A percentile compares a stretch with the other conserved stretches of the same genome.
Conservation (phyloP, 306 rosid genomes). For the Crotalaria pallida region DNA sequence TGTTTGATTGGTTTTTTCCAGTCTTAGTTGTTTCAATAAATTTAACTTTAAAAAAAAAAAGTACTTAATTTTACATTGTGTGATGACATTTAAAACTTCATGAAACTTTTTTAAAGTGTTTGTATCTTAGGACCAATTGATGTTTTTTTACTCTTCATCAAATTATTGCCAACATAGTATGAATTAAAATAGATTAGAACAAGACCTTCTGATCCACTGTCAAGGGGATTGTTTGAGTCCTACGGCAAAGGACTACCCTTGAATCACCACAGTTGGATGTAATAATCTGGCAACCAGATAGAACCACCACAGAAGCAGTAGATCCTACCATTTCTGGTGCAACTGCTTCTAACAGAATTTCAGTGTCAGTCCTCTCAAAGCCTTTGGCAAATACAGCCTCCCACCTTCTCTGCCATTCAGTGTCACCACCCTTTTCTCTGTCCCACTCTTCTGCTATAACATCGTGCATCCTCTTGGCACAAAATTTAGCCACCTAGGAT, state of each 20-base stretch:
- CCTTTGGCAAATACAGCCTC: constrained; percentile 60
- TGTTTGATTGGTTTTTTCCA: no score
- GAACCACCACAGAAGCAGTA: constrained; percentile 66
- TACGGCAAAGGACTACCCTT: constrained; percentile 72
- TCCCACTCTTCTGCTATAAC: constrained; percentile 80
- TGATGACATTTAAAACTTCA: no score
- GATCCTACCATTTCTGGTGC: constrained; percentile 97
- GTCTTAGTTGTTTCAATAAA: no score
- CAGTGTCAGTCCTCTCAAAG: constrained; percentile 67
- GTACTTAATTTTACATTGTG: no score
- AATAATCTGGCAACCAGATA: constrained; percentile 87
- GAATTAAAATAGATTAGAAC: not conserved
- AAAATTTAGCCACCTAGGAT: constrained; percentile 77
- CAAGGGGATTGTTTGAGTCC: constrained; percentile 67
- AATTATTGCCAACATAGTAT: not conserved
- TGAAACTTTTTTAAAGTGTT: no score
- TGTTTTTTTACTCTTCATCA: no score
- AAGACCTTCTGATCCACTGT: constrained; percentile 89
- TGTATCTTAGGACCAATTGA: no score
- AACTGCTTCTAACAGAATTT: constrained; percentile 33
- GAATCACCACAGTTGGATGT: constrained; percentile 89
- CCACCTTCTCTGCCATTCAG: constrained; percentile 80
- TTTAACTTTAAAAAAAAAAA: no score
- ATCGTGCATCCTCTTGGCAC: constrained; percentile 77
- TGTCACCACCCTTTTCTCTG: constrained; percentile 28